Evolutionary conservation across 2,329 filamentous ascomycete genomes (phyloP).

Genomic region (Arthrinium phaeospermum): DNA sequence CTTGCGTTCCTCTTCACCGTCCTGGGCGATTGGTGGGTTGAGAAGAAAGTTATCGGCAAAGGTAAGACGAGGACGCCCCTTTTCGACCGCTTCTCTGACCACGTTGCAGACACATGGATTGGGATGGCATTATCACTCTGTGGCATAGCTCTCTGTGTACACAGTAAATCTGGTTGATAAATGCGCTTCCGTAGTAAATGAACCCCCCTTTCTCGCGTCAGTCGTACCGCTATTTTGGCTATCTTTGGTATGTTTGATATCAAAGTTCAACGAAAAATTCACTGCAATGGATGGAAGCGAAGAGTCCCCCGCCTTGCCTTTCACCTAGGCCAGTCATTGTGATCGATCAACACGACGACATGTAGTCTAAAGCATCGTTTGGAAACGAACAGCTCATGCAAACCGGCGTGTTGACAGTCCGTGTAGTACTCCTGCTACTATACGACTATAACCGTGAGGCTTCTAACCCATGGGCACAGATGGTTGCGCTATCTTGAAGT

Average conservation of each 20-base stretch:
- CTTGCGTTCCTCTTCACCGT: slow-evolving; percentile 96
- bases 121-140: slow-evolving; percentile 80
- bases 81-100: slow-evolving; percentile 1
- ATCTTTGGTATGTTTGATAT: background rate
- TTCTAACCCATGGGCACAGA: background rate
- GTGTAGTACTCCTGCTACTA: background rate
- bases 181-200: background rate
- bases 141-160: slow-evolving; percentile 84
- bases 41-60: slow-evolving; percentile 85
- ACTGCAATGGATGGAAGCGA: background rate
- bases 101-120: slow-evolving; percentile 72
- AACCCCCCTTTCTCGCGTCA: background rate
- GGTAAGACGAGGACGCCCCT: slow-evolving; percentile 54
- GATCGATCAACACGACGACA: background rate
- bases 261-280: fast-evolving
- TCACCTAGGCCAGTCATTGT: background rate
- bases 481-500: background rate
- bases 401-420: background rate
- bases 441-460: background rate
- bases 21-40: slow-evolving; percentile 92
- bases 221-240: background rate
- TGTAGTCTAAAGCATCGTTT: background rate
- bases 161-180: slow-evolving; percentile 56
- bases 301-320: background rate
- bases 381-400: background rate